phyloP scores from a whole-genome alignment of 192 early-diverging fungal species.

The Polychytrium aggregatum region DNA sequence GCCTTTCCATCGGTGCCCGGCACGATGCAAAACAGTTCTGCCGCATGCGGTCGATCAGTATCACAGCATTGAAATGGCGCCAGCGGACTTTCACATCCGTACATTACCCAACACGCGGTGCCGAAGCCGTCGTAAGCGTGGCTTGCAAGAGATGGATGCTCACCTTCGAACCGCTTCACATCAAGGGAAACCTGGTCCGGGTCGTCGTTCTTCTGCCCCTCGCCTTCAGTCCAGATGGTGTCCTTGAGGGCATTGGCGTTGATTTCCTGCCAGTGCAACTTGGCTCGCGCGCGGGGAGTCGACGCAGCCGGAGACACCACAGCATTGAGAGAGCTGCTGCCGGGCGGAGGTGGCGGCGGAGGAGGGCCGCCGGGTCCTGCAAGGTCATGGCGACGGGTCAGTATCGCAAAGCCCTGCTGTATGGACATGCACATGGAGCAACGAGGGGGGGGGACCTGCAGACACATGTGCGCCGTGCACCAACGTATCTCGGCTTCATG shows the following conservation, averaged over 20 bases:
- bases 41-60: too few relatives aligned
- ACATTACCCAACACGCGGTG: conserved; percentile 1
- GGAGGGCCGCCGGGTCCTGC: not conserved
- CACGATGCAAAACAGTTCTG: conserved; percentile 38
- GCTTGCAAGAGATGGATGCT: too few relatives aligned
- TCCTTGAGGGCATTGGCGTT: conserved; percentile 15
- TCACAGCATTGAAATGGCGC: too few relatives aligned
- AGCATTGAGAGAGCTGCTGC: conserved; percentile 1
- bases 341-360: conserved; percentile 11
- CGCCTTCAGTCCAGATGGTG: conserved; percentile 8
- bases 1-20: conserved; percentile 13
- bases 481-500: too few relatives aligned
- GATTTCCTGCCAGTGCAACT: conserved; percentile 38
- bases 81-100: conserved; percentile 4
- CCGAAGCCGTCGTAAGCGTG: too few relatives aligned
- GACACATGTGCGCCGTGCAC: too few relatives aligned
- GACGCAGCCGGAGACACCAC: conserved; percentile 3
- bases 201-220: not conserved
- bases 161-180: conserved; percentile 35
- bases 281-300: conserved; percentile 25
- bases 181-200: conserved; percentile 14
- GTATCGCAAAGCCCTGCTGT: too few relatives aligned
- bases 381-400: too few relatives aligned
- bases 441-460: too few relatives aligned
- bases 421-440: too few relatives aligned